phyloP scores from a whole-genome alignment of 805 yeast genomes.

The Starmerella ratchasimensis region DNA sequence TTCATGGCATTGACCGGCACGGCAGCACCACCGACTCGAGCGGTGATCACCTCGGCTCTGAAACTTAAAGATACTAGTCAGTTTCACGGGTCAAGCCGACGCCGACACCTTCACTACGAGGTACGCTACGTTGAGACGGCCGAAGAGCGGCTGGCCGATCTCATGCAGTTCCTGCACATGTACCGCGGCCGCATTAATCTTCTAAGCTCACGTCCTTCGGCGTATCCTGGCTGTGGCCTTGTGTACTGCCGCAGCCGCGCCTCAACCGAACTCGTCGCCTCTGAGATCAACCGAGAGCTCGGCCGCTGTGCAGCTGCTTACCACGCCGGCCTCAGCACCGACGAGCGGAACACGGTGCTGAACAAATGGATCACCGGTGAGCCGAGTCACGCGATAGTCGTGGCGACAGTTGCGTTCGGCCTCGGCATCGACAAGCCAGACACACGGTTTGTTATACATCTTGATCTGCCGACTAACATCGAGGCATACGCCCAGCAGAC shows the following conservation, averaged over 20 bases:
- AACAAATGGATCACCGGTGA: constrained; percentile 61
- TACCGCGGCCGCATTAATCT: constrained; percentile 15
- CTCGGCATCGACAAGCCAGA: constrained; percentile 98
- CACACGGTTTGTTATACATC: constrained; percentile 81
- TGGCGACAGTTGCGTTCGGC: constrained; percentile 97
- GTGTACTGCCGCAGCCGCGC: constrained; percentile 86
- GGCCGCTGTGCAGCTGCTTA: constrained; percentile 63
- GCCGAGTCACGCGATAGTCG: constrained; percentile 47
- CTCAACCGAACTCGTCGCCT: constrained; percentile 62
- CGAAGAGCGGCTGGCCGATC: constrained; percentile 17
- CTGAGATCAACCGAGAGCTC: constrained; percentile 40
- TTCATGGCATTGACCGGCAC: constrained; percentile 95
- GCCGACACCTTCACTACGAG: constrained; percentile 73
- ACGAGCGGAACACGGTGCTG: constrained; percentile 50
- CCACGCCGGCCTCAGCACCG: constrained; percentile 77
- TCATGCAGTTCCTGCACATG: constrained; percentile 17
- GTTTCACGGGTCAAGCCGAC: constrained; percentile 73
- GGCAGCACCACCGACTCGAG: constrained; percentile 41
- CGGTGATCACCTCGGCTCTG: constrained; percentile 58
- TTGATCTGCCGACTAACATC: constrained; percentile 73
- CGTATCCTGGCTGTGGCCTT: constrained; percentile 43
- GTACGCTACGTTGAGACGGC: constrained; percentile 44
- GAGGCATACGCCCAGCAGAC: constrained; percentile 97
- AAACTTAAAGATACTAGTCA: constrained; percentile 37
- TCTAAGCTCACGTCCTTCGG: neutral